phyloP scores from a whole-genome alignment of 106 monocot genomes.

The Cymbidium sinense region DNA sequence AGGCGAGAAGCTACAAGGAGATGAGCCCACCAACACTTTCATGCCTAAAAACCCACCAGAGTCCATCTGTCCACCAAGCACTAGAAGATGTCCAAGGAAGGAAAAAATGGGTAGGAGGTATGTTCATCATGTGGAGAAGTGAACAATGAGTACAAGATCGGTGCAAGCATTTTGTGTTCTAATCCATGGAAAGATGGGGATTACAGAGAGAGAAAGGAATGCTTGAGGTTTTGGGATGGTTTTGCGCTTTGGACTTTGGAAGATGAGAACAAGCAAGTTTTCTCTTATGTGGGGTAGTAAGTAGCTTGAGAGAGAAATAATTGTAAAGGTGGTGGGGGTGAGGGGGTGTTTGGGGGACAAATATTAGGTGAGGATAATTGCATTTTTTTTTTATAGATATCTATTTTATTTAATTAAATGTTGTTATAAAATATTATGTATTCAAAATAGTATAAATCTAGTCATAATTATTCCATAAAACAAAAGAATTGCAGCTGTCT shows the following conservation, averaged over 20 bases:
- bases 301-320: background rate
- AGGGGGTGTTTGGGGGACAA: background rate
- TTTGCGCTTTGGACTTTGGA: background rate
- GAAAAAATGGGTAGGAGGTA: background rate
- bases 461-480: background rate
- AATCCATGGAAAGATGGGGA: background rate
- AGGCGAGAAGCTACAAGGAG: constrained; percentile 6
- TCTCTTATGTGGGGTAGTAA: background rate
- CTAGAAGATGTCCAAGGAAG: background rate
- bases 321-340: background rate
- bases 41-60: background rate
- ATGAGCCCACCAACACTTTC: constrained; percentile 9
- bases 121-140: background rate
- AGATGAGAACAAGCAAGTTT: background rate
- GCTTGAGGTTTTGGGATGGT: constrained; percentile 4
- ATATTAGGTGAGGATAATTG: background rate
- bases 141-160: background rate
- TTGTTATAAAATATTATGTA: background rate
- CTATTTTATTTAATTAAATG: background rate
- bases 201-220: background rate
- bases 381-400: background rate
- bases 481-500: too few species aligned
- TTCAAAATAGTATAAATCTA: background rate
- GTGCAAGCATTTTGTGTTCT: background rate
- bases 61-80: background rate